Conservation (phyloP, 179 eudicot genomes). For the Kewa caespitosa region DNA sequence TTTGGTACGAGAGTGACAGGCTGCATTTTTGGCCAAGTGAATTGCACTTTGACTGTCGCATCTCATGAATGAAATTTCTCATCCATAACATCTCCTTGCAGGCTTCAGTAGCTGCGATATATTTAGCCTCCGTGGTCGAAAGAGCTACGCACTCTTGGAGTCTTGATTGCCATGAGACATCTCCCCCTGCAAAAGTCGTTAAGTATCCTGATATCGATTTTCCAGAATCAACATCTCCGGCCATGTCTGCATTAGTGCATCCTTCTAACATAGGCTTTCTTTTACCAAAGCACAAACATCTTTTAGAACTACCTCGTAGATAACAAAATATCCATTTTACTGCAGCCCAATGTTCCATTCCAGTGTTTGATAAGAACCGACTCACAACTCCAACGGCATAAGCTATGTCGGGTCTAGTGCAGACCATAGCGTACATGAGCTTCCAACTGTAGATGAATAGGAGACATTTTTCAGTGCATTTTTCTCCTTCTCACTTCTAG, state of each 20-base stretch:
- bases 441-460: not conserved
- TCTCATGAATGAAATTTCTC: not conserved
- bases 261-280: not conserved
- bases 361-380: not conserved
- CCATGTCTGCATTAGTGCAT: not conserved
- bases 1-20: not conserved
- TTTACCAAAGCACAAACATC: not conserved
- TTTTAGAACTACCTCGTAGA: not conserved
- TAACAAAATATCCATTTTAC: not conserved
- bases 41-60: not conserved
- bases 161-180: not conserved
- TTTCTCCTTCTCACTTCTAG: not conserved
- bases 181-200: not conserved
- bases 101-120: not conserved
- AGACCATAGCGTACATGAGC: not conserved
- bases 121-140: not conserved
- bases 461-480: not conserved
- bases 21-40: not conserved
- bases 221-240: too few species aligned
- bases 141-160: not conserved
- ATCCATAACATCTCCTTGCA: not conserved
- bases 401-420: not conserved
- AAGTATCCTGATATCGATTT: not conserved
- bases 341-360: not conserved
- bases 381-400: not conserved